Conservation (phyloP, 129 eudicot species). For the Helichrysum umbraculigerum region DNA sequence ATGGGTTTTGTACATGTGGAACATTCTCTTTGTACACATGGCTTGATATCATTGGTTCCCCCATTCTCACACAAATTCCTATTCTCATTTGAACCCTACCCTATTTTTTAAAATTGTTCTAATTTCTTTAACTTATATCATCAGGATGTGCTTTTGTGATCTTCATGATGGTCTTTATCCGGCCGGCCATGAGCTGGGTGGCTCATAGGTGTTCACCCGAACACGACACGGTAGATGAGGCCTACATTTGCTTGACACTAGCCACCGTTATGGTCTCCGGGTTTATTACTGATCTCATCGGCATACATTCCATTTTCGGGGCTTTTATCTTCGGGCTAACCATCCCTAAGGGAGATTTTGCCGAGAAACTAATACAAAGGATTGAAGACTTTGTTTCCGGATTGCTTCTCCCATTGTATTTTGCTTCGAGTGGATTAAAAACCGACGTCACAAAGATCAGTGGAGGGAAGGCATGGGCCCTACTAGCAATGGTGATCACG, state of each 20-base stretch:
- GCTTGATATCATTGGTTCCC: too few relatives aligned
- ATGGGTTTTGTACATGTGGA: too few relatives aligned
- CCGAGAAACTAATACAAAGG: conserved; percentile 59
- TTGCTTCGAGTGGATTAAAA: conserved; percentile 87
- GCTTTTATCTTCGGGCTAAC: conserved; percentile 82
- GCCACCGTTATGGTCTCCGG: conserved; percentile 78
- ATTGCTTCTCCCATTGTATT: conserved; percentile 74
- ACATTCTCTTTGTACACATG: too few relatives aligned
- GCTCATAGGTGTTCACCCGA: conserved; percentile 54
- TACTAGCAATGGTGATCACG: conserved; percentile 63
- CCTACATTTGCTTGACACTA: conserved; percentile 67
- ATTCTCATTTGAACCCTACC: too few relatives aligned
- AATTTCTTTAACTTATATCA: neutral
- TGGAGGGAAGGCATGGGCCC: conserved; percentile 72
- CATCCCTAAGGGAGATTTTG: conserved; percentile 71
- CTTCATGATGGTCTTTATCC: conserved; percentile 61
- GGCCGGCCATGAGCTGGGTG: conserved; percentile 76
- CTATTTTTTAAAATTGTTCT: neutral
- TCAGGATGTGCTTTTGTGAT: conserved; percentile 65
- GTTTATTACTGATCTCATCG: conserved; percentile 74
- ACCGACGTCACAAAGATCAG: conserved; percentile 64
- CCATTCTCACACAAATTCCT: too few relatives aligned
- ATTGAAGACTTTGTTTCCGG: conserved; percentile 86
- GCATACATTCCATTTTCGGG: conserved; percentile 85
- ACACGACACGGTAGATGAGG: conserved; percentile 56